These are phyloP conservation scores for Colletotrichum musicola DNA, from an alignment of 2,329 filamentous ascomycete species.

Conservation along the genomic window DNA sequence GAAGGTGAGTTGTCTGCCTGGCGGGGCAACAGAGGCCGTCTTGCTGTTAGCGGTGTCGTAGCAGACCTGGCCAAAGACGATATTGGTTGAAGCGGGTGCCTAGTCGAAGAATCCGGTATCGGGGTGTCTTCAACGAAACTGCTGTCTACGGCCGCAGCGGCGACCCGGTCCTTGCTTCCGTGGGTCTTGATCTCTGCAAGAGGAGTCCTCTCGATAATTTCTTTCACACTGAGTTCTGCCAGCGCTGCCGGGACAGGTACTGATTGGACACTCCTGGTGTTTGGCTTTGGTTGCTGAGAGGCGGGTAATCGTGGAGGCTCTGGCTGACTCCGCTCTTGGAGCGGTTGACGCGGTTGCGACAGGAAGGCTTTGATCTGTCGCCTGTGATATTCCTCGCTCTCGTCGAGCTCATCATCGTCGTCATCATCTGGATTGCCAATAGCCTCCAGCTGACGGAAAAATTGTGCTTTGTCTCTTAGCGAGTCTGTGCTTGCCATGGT, in stretches of 20 bases:
- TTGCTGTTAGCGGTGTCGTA: constrained; percentile 47
- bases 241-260: constrained; percentile 21
- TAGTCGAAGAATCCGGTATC: constrained; percentile 42
- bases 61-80: constrained; percentile 39
- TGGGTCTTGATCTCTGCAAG: constrained; percentile 39
- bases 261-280: constrained; percentile 31
- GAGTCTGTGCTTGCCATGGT: constrained; percentile 41
- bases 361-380: constrained; percentile 18
- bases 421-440: constrained; percentile 42
- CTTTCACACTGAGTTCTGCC: constrained; percentile 14
- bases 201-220: constrained; percentile 45
- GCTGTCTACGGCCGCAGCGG: constrained; percentile 23
- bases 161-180: constrained; percentile 20
- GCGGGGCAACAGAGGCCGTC: constrained; percentile 35
- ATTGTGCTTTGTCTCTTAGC: constrained; percentile 58
- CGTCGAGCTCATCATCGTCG: constrained; percentile 48
- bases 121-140: constrained; percentile 49
- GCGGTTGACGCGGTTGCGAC: constrained; percentile 27
- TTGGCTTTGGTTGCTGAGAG: constrained; percentile 4
- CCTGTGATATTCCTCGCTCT: constrained; percentile 40
- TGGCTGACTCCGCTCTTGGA: constrained; percentile 25
- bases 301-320: not conserved
- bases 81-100: constrained; percentile 32
- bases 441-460: constrained; percentile 58
- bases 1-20: constrained; percentile 29